Base-by-base conservation (phyloP, 2,329 filamentous ascomycete species). In the Cladosporium oxysporum region DNA sequence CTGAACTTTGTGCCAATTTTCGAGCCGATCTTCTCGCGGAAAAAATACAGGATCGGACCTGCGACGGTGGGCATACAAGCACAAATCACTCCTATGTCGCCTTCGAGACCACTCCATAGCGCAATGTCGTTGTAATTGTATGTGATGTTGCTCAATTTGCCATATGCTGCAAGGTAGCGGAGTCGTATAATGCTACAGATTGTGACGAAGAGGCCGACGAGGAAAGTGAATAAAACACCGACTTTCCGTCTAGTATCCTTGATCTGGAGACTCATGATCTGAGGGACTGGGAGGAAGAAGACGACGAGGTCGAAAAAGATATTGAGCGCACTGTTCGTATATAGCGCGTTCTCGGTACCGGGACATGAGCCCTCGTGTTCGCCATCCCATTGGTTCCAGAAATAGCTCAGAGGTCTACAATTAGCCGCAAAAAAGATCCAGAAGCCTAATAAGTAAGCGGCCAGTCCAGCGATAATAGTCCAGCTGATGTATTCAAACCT, bases 1-100 rank as follows among this genome's bases (percentile, higher is more conserved):
- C 55, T 58, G 47, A 50, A 12, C 47, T 21, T 23, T 12, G 21
- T 50, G 10, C 5, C 12, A 10, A 60, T 23, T 37, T 33, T 60
- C 14, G 35, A n/a, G 14, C 58, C 58, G 16, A 60, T 14, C 12
- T 47, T 47, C 23, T 44, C 35, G 37, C 37, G 58, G 37, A 60
- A 60, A 26, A 60, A 60, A 37, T 49, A 37, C 37, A 60, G 18
- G 14, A 49, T 5, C 14, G 58, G 58, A 28, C 58, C 58, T 16
- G 37, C 37, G 37, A 60, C 66, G 2, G 69, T 68, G 0, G 71
- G 71, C 58, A 72, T 70, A 62, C 71, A 72, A 12, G 70, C 69
- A 58, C 70, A 72, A 23, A 72, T 65, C 21, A 71, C 33, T 16
- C 66, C 69, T 11, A 69, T 58, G 35, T 70, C 68, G 53, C 63